Base-by-base conservation (phyloP, 129 eudicot species). In the Helianthus annuus region DNA sequence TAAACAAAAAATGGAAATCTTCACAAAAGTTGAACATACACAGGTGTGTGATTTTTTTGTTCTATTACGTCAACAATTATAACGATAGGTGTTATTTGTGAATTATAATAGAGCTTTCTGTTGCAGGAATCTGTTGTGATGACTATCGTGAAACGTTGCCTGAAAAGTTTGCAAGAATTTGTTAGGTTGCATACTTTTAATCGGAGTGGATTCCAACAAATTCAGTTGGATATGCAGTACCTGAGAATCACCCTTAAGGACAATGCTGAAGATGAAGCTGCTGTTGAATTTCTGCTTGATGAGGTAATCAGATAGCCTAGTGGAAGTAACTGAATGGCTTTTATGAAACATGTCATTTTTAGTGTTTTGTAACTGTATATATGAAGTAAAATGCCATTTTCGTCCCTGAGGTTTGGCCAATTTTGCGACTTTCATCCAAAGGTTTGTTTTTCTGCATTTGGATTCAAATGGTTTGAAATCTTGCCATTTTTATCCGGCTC, bases 161-260 rank as follows among this genome's bases (percentile, higher is more conserved):
- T 95, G 59, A 95, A 90, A 85, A 95, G 97, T 74, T 66, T 94
- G 77, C 97, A 84, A 84, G 99, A 95, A 79, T 83, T 84, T 71
- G 96, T 83, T 72, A 68, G 99, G 56, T 82, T 91, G 69, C 95
- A 95, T 55, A 95, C 94, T n/a, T 91, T 86, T 66, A 95, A 95
- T 70, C 86, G 97, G 7, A 88, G 99, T 82, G 99, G 99, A 68
- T 95, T 90, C 71, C 99, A 95, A 71, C 99, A 95, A 69, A 88
- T 95, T 79, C 99, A 95, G 82, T 68, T 91, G 85, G 99, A 95
- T 75, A 82, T 86, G 77, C 96, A 95, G 76, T 95, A 85, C 83
- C 83, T 95, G 71, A 91, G 87, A 86, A 70, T 75, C 57, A 71
- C 91, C 29, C 61, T 91, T 15, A 95, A 86, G 83, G 96, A 91